A percentile compares a stretch with the other conserved stretches of the same genome.
phyloP scores from a whole-genome alignment of 1,284 basidiomycete genomes.

The Ceratobasidium sp. region DNA sequence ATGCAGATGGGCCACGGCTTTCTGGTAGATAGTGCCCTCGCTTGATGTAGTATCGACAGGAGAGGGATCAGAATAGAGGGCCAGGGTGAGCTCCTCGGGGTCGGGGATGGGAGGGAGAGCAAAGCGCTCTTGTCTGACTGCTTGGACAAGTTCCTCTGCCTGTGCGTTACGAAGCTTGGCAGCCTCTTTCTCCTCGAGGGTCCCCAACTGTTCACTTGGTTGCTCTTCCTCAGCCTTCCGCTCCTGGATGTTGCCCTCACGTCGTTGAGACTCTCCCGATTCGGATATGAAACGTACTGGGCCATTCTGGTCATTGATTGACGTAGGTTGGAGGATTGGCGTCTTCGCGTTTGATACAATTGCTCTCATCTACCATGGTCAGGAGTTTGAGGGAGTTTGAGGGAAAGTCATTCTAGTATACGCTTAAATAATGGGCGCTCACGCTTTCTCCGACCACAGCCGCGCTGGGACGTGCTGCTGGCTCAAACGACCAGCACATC shows the following conservation, averaged over 20 bases:
- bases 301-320: no score
- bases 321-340: no score
- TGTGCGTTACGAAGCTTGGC: conserved; percentile 34
- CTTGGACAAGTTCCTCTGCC: conserved; percentile 37
- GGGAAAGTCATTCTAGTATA: no score
- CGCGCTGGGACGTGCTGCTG: background rate
- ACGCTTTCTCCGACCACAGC: background rate
- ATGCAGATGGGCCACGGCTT: conserved; percentile 1
- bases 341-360: no score
- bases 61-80: conserved; percentile 9
- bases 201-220: conserved; percentile 7
- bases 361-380: no score
- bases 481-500: background rate
- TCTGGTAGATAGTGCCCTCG: conserved; percentile 11
- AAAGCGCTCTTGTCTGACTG: conserved; percentile 28
- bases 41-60: background rate
- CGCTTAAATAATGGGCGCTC: no score
- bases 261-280: conserved; percentile 23
- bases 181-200: conserved; percentile 27
- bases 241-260: conserved; percentile 21
- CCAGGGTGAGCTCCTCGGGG: conserved; percentile 30
- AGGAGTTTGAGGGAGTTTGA: no score
- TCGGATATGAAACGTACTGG: conserved; percentile 7
- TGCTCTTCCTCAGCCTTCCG: conserved; percentile 35
- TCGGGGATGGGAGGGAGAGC: conserved; percentile 35